These are phyloP conservation scores for Polyporus tsugae DNA, from an alignment of 1,284 basidiomycete species.

Conservation along the genomic window DNA sequence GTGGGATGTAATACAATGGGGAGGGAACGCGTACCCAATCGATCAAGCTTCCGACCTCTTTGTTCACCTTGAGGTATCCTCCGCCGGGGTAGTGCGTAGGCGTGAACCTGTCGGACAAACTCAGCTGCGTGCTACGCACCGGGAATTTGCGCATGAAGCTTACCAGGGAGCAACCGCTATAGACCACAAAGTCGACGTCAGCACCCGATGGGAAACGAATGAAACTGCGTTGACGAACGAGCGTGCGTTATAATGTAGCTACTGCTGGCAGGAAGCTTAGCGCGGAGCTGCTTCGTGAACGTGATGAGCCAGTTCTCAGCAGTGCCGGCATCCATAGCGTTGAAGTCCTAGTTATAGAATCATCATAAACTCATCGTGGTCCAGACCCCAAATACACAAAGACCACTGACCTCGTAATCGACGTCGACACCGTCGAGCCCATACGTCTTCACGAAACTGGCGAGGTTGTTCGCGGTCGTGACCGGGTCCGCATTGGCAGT, in stretches of 20 bases:
- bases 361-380: not conserved
- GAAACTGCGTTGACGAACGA: constrained; percentile 37
- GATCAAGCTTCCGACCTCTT: constrained; percentile 58
- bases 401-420: constrained; percentile 56
- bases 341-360: constrained; percentile 50
- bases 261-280: constrained; percentile 42
- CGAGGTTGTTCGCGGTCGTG: constrained; percentile 53
- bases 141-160: not conserved
- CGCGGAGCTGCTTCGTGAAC: constrained; percentile 50
- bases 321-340: constrained; percentile 50
- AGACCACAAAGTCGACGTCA: constrained; percentile 7
- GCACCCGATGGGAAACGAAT: not conserved
- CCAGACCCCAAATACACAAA: not conserved
- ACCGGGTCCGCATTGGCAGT: constrained; percentile 49
- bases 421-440: constrained; percentile 64
- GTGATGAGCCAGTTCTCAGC: constrained; percentile 54
- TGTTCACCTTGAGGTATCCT: constrained; percentile 67
- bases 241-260: constrained; percentile 49
- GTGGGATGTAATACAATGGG: not conserved
- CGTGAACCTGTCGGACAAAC: constrained; percentile 51
- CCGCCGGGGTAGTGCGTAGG: constrained; percentile 61
- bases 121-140: not conserved
- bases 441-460: constrained; percentile 56
- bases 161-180: constrained; percentile 62
- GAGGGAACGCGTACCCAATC: constrained; percentile 45